These are phyloP conservation scores for Chamaecrista fasciculata DNA, from an alignment of 306 rosid genomes.

Conservation along the genomic window DNA sequence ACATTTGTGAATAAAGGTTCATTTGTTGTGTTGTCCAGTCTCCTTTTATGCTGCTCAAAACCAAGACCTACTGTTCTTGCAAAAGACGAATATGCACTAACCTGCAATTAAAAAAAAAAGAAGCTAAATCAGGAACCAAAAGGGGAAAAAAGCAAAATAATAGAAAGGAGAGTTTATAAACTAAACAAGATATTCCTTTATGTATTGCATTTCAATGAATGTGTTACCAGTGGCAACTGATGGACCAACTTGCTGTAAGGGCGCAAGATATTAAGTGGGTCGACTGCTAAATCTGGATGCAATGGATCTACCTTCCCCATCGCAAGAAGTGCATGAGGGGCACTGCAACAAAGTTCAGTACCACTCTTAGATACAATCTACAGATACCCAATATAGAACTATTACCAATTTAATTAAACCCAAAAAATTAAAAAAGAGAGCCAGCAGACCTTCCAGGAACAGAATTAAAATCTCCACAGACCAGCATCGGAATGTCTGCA, in stretches of 20 bases:
- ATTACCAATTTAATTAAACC: neutral
- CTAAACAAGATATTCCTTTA: neutral
- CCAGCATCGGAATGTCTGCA: conserved; percentile 99
- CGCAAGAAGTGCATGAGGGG: conserved; percentile 96
- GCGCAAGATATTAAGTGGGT: conserved; percentile 87
- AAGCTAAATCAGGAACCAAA: conserved; percentile 3
- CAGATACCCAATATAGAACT: conserved; percentile 10
- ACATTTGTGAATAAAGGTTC: conserved; percentile 94
- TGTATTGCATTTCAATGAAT: neutral
- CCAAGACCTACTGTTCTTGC: conserved; percentile 75
- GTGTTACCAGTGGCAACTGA: conserved; percentile 88
- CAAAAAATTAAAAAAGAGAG: conserved; percentile 8
- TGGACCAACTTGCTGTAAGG: conserved; percentile 88
- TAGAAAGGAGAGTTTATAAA: neutral
- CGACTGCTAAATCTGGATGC: conserved; percentile 87
- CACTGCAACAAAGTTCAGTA: conserved; percentile 56
- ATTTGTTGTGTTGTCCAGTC: conserved; percentile 73
- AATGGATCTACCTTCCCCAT: conserved; percentile 90
- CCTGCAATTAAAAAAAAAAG: conserved; percentile 47
- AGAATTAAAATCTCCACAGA: conserved; percentile 98
- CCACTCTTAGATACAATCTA: conserved; percentile 29
- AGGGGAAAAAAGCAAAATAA: neutral
- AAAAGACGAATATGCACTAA: conserved; percentile 91
- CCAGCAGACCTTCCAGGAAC: conserved; percentile 85
- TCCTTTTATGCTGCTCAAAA: conserved; percentile 79